Conservation (phyloP, 495 filamentous ascomycete species). For the Tuber melanosporum region DNA sequence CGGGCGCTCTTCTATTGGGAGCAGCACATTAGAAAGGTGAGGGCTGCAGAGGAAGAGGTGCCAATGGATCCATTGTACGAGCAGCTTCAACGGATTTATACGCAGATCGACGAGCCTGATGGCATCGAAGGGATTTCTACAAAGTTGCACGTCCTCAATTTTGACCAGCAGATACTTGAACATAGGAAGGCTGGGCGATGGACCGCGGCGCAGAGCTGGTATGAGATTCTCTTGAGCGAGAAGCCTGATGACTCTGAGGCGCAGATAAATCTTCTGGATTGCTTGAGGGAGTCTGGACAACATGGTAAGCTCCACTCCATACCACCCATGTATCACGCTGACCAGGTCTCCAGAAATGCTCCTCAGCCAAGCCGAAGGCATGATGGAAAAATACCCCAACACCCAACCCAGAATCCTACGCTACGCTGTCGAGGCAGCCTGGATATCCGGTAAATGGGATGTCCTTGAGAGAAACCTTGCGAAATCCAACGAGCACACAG, state of each 20-base stretch:
- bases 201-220: conserved; percentile 98
- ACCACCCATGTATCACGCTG: conserved; percentile 8
- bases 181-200: conserved; percentile 91
- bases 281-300: conserved; percentile 86
- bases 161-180: conserved; percentile 86
- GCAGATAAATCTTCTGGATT: conserved; percentile 77
- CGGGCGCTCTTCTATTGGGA: conserved; percentile 91
- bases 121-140: conserved; percentile 91
- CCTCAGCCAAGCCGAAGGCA: conserved; percentile 72
- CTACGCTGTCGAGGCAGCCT: conserved; percentile 81
- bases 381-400: conserved; percentile 51
- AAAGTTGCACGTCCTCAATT: conserved; percentile 68
- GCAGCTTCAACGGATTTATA: conserved; percentile 84
- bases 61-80: conserved; percentile 59
- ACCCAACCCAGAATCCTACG: conserved; percentile 59
- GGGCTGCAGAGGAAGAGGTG: conserved; percentile 44
- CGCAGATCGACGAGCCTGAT: conserved; percentile 94
- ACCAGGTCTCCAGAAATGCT: conserved; percentile 59
- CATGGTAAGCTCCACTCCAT: conserved; percentile 55
- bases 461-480: conserved; percentile 64
- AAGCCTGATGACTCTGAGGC: conserved; percentile 67
- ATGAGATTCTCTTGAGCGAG: conserved; percentile 76
- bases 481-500: conserved; percentile 48
- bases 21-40: conserved; percentile 66
- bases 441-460: conserved; percentile 77